Base-by-base conservation (phyloP, 305 asterid species). In the Fraxinus paxiana region DNA sequence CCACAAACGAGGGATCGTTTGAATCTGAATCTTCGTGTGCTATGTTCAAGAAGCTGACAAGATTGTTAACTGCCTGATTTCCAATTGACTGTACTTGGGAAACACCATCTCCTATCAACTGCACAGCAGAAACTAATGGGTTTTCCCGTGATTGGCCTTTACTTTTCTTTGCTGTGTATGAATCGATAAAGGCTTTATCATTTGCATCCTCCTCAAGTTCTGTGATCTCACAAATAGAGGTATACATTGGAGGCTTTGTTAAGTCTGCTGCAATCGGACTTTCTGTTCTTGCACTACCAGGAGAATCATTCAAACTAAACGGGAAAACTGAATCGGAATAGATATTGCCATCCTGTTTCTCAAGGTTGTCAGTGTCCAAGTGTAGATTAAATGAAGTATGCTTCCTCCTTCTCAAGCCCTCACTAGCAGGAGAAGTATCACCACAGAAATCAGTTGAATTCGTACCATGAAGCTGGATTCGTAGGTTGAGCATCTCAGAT, bases 401-500 rank as follows among this genome's bases (percentile, higher is more conserved):
- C 83, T 84, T 92, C 83, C 99, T 91, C 86, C 92, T 92, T 84
- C 95, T 91, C 83, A 91, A 82, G 80, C 97, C 97, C 79, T 90
- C 97, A 74, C 91, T 91, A 69, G 77, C 84, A 38, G 91, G 94
- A 72, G 96, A 84, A 85, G 89, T 77, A 54, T 91, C 92, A 34
- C 82, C 88, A 88, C 80, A 75, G 48, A 90, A 87, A 80, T 89
- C 77, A 79, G 88, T 73, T 43, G 97, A 82, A 85, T 90, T 92
- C 91, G 89, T 87, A 81, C 90, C 87, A 69, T 94, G 95, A 82
- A 94, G 97, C 90, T 94, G 97, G 81, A 84, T 90, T 87, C 94
- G 97, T 87, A 96, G 83, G 85, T 96, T 96, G 81, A 96, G 98
- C 99, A 96, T 94, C 92, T 96, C 99, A 33, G 98, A 90, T 86